A percentile compares a stretch with the other conserved stretches of the same genome.
Evolutionary conservation across 345 rosid species (phyloP).

Genomic region (Barbarea vulgaris): DNA sequence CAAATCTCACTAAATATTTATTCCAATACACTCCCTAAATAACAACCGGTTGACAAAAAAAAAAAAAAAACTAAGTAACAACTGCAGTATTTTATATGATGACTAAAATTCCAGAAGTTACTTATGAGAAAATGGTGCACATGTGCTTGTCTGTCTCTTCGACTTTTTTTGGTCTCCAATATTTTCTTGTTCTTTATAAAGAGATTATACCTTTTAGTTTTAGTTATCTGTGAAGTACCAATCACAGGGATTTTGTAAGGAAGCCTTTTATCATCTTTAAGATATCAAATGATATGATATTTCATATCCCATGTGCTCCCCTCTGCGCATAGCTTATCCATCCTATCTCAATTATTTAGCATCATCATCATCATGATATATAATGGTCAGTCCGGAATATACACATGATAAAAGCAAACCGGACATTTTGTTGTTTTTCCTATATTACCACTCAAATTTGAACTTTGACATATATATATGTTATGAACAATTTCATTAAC

Average conservation of each 20-base stretch:
- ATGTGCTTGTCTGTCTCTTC: conserved; percentile 33
- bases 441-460: background rate
- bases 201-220: conserved; percentile 20
- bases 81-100: conserved; percentile 11
- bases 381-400: conserved; percentile 15
- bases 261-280: conserved; percentile 29
- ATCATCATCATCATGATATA: background rate
- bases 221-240: conserved; percentile 39
- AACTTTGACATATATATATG: background rate
- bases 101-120: background rate
- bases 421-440: background rate
- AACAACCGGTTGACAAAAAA: no score
- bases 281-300: conserved; percentile 28
- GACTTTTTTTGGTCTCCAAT: background rate
- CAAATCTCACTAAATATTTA: no score
- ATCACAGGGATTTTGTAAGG: conserved; percentile 36
- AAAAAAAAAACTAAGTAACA: no score
- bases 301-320: conserved; percentile 35
- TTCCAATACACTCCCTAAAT: no score
- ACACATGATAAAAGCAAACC: background rate
- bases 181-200: conserved; percentile 22
- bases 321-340: conserved; percentile 19
- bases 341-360: conserved; percentile 33
- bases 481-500: background rate
- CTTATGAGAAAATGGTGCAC: conserved; percentile 16